Conservation (phyloP, 441 rosid genomes). For the Kokia cookei region DNA sequence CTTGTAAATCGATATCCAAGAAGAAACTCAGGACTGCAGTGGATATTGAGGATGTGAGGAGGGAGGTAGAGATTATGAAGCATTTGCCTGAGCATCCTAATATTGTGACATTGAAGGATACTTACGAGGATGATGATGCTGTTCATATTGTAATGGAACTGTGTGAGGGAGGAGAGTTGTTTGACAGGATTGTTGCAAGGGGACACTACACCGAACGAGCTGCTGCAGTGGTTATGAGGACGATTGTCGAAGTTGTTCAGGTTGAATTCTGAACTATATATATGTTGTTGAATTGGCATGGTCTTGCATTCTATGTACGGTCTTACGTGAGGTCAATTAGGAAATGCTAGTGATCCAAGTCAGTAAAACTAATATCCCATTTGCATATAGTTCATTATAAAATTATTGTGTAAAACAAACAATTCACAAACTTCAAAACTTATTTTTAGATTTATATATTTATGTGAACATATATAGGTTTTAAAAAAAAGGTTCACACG, state of each 20-base stretch:
- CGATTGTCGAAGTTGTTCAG: conserved; percentile 96
- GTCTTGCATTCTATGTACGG: conserved; percentile 1
- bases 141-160: conserved; percentile 96
- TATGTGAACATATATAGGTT: too few relatives aligned
- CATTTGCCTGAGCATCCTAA: conserved; percentile 76
- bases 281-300: not conserved
- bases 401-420: too few relatives aligned
- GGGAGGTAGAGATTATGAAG: conserved; percentile 96
- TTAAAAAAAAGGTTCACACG: too few relatives aligned
- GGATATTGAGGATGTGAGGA: conserved; percentile 93
- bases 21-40: conserved; percentile 91
- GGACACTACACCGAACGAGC: conserved; percentile 96
- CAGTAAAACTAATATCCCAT: too few relatives aligned
- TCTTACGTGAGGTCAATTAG: not conserved
- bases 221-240: conserved; percentile 78
- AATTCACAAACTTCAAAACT: too few relatives aligned
- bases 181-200: conserved; percentile 88
- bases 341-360: too few relatives aligned
- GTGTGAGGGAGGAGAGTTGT: conserved; percentile 96
- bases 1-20: conserved; percentile 91
- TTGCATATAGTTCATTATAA: too few relatives aligned
- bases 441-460: too few relatives aligned
- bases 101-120: conserved; percentile 63
- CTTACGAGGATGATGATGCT: conserved; percentile 84
- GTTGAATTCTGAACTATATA: conserved; percentile 26